Evolutionary conservation across 306 rosid genomes (phyloP), one percentile per base, ranked within the genome.

Genomic region (Senna tora): DNA sequence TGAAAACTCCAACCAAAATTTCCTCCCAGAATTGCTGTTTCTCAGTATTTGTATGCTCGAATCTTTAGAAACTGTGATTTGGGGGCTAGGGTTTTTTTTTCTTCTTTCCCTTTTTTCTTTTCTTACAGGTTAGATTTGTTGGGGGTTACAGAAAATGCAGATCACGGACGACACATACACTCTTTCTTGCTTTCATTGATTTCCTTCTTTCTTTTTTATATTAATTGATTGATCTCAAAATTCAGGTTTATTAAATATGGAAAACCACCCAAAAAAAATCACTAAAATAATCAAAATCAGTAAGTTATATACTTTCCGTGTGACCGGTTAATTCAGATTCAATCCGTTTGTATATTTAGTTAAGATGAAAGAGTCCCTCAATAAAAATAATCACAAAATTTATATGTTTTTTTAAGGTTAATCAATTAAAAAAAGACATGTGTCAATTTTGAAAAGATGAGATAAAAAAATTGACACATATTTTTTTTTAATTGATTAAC

Each of bases 11-110:
- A 15, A 72, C 43, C 47, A 45, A 73, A 66, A 62, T 13, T 13
- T 72, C 74, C 20, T 47, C 47, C 41, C 28, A 3, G 47, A 54
- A 67, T 65, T 58, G 52, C 62, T 3, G 57, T 11, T 62, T 79
- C 47, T 32, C 20, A 32, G 55, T 22, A 36, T 42, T 46, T 45
- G 20, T 62, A 19, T 50, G 70, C 21, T 66, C 6, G 36, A 74
- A 69, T 69, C 14, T 13, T 25, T 11, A 36, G 14, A 19, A 52
- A 2, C 21, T 14, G 53, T 28, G 62, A 21, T n/a, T n/a, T 25
- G 62, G 77, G 82, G 69, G 80, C 50, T 82, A 77, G 88, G 88
- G 86, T 74, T 82, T 74, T 71, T 80, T 25, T 1, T n/a, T n/a
- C n/a, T n/a, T n/a, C n/a, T n/a, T n/a, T n/a, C n/a, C n/a, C n/a